Conservation (phyloP, 805 yeast species). For the Candida bentonensis region DNA sequence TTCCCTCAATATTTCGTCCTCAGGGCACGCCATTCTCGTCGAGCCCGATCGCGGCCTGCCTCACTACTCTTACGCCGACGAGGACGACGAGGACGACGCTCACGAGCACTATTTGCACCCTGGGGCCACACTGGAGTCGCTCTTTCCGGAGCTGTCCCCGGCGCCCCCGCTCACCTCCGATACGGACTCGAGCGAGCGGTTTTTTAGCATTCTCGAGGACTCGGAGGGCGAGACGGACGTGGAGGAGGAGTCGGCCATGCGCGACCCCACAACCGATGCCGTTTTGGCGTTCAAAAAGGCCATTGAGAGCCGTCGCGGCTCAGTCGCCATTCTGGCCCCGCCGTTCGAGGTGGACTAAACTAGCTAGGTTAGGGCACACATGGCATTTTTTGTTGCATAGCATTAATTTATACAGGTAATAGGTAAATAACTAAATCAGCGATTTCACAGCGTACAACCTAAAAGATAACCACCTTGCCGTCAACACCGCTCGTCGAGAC, state of each 20-base stretch:
- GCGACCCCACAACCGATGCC: not conserved
- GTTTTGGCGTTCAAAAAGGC: not conserved
- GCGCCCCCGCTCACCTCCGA: conserved; percentile 1
- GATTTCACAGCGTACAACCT: conserved; percentile 21
- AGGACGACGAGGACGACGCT: not conserved
- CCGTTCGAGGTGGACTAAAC: not conserved
- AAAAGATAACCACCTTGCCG: conserved; percentile 78
- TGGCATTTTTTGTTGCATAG: not conserved
- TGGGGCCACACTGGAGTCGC: not conserved
- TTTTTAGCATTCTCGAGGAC: not conserved
- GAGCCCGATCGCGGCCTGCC: not conserved
- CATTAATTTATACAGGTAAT: conserved; percentile 1
- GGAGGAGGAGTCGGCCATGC: not conserved
- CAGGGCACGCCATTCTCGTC: not conserved
- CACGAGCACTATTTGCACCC: not conserved
- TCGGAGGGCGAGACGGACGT: conserved; percentile 1
- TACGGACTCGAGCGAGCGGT: conserved; percentile 1
- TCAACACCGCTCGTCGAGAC: conserved; percentile 75
- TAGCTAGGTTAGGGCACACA: not conserved
- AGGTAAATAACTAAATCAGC: not conserved
- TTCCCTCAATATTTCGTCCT: not conserved
- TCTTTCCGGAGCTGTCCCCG: conserved; percentile 1
- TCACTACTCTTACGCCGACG: not conserved
- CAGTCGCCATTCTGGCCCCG: not conserved
- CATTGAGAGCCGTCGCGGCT: not conserved